phyloP scores from a whole-genome alignment of 305 asterid genomes.

The Fraxinus floribunda region DNA sequence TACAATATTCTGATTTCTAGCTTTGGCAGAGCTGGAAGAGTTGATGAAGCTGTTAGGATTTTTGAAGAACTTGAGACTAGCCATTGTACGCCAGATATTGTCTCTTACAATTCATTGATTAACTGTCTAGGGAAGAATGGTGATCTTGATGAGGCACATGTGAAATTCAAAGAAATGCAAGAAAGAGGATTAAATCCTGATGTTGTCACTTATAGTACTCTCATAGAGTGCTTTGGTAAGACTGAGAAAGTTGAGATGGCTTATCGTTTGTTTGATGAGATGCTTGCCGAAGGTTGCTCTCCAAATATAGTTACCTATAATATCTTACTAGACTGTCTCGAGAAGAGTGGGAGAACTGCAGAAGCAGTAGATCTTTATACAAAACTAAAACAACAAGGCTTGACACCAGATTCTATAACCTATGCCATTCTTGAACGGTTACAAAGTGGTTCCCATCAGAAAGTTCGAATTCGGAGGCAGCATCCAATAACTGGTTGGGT shows the following conservation, averaged over 20 bases:
- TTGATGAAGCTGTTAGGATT: conserved; percentile 65
- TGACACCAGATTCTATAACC: conserved; percentile 80
- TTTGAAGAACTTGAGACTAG: conserved; percentile 92
- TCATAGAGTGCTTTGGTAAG: conserved; percentile 95
- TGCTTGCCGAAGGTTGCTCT: conserved; percentile 79
- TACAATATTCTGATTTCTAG: conserved; percentile 84
- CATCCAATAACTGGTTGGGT: conserved; percentile 92
- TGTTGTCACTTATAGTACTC: conserved; percentile 84
- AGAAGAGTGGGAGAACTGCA: conserved; percentile 77
- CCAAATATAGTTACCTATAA: conserved; percentile 92
- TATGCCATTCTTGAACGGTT: conserved; percentile 73
- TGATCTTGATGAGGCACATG: conserved; percentile 85
- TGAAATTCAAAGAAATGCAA: conserved; percentile 85
- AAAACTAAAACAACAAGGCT: conserved; percentile 74
- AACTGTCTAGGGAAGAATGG: conserved; percentile 91
- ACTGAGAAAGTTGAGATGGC: conserved; percentile 87
- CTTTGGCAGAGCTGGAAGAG: conserved; percentile 80
- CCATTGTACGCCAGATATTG: conserved; percentile 63
- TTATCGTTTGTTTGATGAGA: conserved; percentile 65
- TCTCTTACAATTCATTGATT: conserved; percentile 84
- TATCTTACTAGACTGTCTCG: conserved; percentile 84
- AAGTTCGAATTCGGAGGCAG: conserved; percentile 55
- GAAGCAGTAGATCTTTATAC: conserved; percentile 86
- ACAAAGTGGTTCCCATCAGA: conserved; percentile 71
- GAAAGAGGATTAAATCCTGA: conserved; percentile 89